Evolutionary conservation across 306 rosid genomes (phyloP), one percentile per base, ranked within the genome.

Genomic region (Lathyrus tuberosus): DNA sequence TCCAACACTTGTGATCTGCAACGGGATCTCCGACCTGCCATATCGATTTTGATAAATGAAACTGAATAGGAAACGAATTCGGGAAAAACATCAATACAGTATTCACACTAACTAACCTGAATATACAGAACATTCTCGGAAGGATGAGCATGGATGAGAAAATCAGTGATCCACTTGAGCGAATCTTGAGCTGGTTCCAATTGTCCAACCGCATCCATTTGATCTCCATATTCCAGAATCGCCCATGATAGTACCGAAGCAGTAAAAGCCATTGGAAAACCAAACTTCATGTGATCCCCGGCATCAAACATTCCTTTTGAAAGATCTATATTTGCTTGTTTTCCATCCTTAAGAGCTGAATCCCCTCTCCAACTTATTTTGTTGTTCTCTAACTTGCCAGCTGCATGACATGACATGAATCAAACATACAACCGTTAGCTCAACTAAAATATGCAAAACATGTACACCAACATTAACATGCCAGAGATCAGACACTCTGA

Each of bases 161-260:
- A 95, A 87, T 95, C 99, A 16, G 96, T 95, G 82, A 95, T 91
- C 99, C 99, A 95, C 80, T 76, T 87, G 58, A 95, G 89, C 0
- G 95, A 87, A 66, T 68, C 88, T 77, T 80, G 76, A 10, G 97
- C 95, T 6, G 88, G 72, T 1, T 80, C 80, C 73, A 95, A 79
- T 81, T 91, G 97, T 52, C 78, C 82, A 58, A 95, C 96, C 41
- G 72, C 78, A 31, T 84, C 87, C 96, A 94, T 91, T 38, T 91
- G 97, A 74, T 87, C 91, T 73, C 99, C 99, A 59, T 94, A 94
- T 81, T 94, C 99, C 3, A 91, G 90, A 65, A 94, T 94, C 37
- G 91, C 37, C 99, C 99, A 94, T 1, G 99, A 94, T 82, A 94
- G 76, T 63, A 94, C 95, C 0, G 97, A 73, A 37, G 96, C 99